Conservation (phyloP, 2,329 filamentous ascomycete genomes). For the Lizonia empirigonia region DNA sequence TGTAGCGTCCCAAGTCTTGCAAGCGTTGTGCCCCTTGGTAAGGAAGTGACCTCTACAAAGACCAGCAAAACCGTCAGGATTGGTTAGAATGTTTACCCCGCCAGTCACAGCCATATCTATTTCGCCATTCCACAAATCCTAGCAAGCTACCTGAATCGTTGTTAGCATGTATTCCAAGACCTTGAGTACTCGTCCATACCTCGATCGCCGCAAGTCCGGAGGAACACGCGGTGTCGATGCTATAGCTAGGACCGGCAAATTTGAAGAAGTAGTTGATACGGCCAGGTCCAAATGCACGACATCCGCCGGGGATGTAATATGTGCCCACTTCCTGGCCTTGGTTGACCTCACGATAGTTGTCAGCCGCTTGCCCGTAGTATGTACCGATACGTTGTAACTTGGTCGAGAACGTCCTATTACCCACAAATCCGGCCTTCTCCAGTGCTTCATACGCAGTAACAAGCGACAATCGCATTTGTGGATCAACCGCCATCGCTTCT, state of each 20-base stretch:
- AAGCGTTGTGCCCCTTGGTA: slow-evolving; percentile 20
- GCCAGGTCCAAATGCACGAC: slow-evolving; percentile 16
- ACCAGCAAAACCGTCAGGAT: slow-evolving; percentile 39
- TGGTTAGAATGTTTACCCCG: slow-evolving; percentile 27
- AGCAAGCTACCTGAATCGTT: no score
- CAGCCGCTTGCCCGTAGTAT: slow-evolving; percentile 19
- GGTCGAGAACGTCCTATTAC: no score
- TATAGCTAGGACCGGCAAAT: slow-evolving; percentile 26
- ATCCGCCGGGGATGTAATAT: not conserved
- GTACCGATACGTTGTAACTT: no score
- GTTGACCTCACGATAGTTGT: slow-evolving; percentile 12
- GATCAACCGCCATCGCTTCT: slow-evolving; percentile 23
- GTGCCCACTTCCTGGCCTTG: not conserved
- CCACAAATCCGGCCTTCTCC: slow-evolving; percentile 24
- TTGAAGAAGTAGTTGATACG: slow-evolving; percentile 15
- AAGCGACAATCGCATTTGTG: slow-evolving; percentile 32
- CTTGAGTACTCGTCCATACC: not conserved
- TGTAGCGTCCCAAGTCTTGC: slow-evolving; percentile 33
- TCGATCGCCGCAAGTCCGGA: slow-evolving; percentile 16
- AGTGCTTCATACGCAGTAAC: slow-evolving; percentile 33
- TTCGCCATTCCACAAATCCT: slow-evolving; percentile 34
- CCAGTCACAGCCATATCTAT: slow-evolving; percentile 31
- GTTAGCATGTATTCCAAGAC: no score
- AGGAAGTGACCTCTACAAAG: slow-evolving; percentile 30
- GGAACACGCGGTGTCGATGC: slow-evolving; percentile 33